Percentiles rank a stretch among this genome's conserved stretches.
Conservation (phyloP, 163 green algal species). For the Prototheca wickerhamii region DNA sequence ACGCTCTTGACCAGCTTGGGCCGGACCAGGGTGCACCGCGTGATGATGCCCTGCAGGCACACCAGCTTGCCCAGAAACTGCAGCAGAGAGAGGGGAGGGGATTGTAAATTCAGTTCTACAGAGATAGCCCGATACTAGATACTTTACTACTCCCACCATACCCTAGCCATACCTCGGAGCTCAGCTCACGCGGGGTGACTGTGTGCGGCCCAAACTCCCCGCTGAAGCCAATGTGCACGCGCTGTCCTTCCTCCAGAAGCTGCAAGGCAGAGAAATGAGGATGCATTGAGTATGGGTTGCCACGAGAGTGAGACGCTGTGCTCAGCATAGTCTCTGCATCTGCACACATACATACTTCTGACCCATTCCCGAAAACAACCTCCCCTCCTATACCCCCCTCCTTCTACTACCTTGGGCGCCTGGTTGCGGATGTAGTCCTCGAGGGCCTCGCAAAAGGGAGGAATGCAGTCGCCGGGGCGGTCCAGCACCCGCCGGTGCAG, state of each 20-base stretch:
- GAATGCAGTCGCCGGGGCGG: constrained; percentile 63
- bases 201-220: constrained; percentile 71
- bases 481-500: constrained; percentile 57
- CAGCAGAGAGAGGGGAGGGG: no score
- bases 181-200: constrained; percentile 77
- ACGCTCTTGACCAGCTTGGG: constrained; percentile 84
- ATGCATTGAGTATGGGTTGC: not conserved
- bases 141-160: not conserved
- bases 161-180: constrained; percentile 26
- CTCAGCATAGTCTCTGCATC: no score
- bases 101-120: no score
- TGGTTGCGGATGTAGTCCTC: constrained; percentile 57
- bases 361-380: not conserved
- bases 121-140: no score
- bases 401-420: constrained; percentile 18
- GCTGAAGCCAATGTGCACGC: constrained; percentile 68
- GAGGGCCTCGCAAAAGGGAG: constrained; percentile 78
- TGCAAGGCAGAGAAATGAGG: not conserved
- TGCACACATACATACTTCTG: not conserved
- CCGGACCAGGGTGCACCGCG: constrained; percentile 78
- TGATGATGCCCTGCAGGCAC: constrained; percentile 91
- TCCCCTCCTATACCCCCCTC: not conserved
- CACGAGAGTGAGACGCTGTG: not conserved
- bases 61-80: constrained; percentile 76
- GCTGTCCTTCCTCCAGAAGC: constrained; percentile 24